Evolutionary conservation across 108 stramenopile genomes (phyloP).

Genomic region (Fragilaria crotonensis): DNA sequence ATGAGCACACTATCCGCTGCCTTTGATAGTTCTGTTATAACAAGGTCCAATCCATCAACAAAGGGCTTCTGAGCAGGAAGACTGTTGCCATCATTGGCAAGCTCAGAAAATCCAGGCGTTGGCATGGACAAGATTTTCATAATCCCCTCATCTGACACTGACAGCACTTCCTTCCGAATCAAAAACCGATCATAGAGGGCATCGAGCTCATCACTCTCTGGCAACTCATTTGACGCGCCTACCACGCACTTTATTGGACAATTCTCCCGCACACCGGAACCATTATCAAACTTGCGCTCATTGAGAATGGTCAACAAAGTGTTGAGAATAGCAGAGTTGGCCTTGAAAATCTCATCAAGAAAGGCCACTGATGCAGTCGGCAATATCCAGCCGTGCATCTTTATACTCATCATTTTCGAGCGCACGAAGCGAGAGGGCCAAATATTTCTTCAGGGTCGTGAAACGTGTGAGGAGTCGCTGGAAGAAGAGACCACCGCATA

Average conservation of each 20-base stretch:
- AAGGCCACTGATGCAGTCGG: slow-evolving; percentile 54
- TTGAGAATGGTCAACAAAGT: slow-evolving; percentile 73
- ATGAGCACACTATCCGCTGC: slow-evolving; percentile 30
- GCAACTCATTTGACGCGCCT: slow-evolving; percentile 71
- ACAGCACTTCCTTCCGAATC: slow-evolving; percentile 46
- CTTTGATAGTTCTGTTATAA: slow-evolving; percentile 20
- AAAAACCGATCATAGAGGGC: slow-evolving; percentile 72
- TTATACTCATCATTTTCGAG: slow-evolving; percentile 68
- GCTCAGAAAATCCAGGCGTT: slow-evolving; percentile 17
- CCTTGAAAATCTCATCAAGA: slow-evolving; percentile 75
- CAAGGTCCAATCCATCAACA: slow-evolving; percentile 23
- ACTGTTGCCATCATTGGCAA: slow-evolving; percentile 4
- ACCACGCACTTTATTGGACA: slow-evolving; percentile 69
- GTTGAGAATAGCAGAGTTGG: slow-evolving; percentile 69
- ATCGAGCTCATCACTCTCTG: slow-evolving; percentile 66
- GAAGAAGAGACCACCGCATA: slow-evolving; percentile 62
- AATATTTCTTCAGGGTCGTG: slow-evolving; percentile 73
- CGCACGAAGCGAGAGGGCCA: slow-evolving; percentile 49
- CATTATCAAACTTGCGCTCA: slow-evolving; percentile 71
- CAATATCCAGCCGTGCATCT: slow-evolving; percentile 55
- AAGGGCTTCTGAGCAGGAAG: slow-evolving; percentile 5
- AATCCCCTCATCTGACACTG: slow-evolving; percentile 66
- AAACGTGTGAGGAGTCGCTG: slow-evolving; percentile 65
- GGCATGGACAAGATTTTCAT: slow-evolving; percentile 39
- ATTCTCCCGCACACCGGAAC: slow-evolving; percentile 34